A percentile compares a stretch with the other conserved stretches of the same genome.
phyloP scores from a whole-genome alignment of 2,329 filamentous ascomycete species.

The Massarina eburnea region DNA sequence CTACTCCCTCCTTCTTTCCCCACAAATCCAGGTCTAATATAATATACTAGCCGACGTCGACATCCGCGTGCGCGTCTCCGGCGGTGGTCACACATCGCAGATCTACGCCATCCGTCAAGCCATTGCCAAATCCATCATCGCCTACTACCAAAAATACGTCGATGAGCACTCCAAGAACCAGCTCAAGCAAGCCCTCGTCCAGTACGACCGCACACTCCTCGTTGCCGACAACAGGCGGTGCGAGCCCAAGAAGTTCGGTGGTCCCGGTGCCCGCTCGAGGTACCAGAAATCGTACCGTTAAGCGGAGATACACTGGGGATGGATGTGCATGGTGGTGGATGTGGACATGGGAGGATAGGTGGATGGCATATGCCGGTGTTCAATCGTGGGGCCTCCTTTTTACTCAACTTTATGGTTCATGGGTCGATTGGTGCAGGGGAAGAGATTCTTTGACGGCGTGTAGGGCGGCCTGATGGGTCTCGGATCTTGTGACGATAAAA shows the following conservation, averaged over 20 bases:
- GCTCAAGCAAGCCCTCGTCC: constrained; percentile 93
- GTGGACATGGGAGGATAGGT: constrained; percentile 16
- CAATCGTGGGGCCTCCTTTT: constrained; percentile 36
- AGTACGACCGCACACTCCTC: constrained; percentile 95
- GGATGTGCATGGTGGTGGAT: constrained; percentile 10
- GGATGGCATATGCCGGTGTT: constrained; percentile 39
- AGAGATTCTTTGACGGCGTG: constrained; percentile 28
- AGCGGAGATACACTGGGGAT: constrained; percentile 37
- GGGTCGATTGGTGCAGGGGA: constrained; percentile 15
- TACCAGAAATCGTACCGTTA: constrained; percentile 99
- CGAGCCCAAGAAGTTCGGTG: constrained; percentile 98
- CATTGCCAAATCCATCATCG: constrained; percentile 93
- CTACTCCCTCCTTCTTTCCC: constrained; percentile 8
- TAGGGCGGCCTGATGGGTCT: constrained; percentile 25
- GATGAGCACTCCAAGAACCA: constrained; percentile 99
- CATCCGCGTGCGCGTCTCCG: constrained; percentile 93
- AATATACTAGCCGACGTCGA: constrained; percentile 70
- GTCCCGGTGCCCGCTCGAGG: constrained; percentile 89
- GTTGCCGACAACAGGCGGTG: constrained; percentile 98
- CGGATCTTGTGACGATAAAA: constrained; percentile 44
- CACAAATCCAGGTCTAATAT: constrained; percentile 12
- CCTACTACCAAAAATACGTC: constrained; percentile 99
- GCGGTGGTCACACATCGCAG: constrained; percentile 97
- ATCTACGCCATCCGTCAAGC: constrained; percentile 99
- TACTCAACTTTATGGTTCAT: constrained; percentile 19